Percentiles rank a stretch among this genome's conserved stretches.
These are phyloP conservation scores for Nicotiana noctiflora DNA, from an alignment of 257 asterid species.

Conservation along the genomic window DNA sequence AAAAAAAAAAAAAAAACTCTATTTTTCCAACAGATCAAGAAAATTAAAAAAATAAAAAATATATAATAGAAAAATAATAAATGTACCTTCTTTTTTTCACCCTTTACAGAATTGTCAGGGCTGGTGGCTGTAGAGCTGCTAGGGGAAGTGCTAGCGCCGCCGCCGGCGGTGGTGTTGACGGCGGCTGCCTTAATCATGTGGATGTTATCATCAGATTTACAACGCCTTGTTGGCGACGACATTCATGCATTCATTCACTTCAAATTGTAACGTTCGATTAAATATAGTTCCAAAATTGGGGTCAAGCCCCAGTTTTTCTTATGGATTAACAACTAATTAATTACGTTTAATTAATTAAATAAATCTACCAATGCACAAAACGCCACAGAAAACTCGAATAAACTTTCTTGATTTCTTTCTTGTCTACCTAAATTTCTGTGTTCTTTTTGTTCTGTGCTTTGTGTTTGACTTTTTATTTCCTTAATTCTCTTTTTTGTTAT, in stretches of 20 bases:
- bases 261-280: background rate
- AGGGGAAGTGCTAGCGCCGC: conserved; percentile 22
- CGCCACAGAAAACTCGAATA: background rate
- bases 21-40: background rate
- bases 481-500: background rate
- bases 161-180: conserved; percentile 26
- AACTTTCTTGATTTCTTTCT: conserved; percentile 20
- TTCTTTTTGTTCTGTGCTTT: conserved; percentile 14
- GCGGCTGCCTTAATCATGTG: conserved; percentile 32
- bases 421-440: conserved; percentile 43
- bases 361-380: background rate
- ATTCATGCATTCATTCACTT: conserved; percentile 23
- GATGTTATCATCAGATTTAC: conserved; percentile 18
- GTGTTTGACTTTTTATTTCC: conserved; percentile 9
- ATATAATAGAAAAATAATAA: background rate
- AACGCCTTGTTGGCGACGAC: conserved; percentile 29
- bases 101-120: conserved; percentile 42
- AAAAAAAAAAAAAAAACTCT: background rate
- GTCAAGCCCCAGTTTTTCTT: background rate
- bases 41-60: background rate
- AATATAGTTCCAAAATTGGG: background rate
- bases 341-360: background rate
- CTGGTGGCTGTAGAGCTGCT: conserved; percentile 13
- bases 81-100: conserved; percentile 47
- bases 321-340: background rate